A percentile compares a stretch with the other conserved stretches of the same genome.
Evolutionary conservation across 225 moss, liverwort and hornwort species (phyloP).

Genomic region (Physcomitrium patens): DNA sequence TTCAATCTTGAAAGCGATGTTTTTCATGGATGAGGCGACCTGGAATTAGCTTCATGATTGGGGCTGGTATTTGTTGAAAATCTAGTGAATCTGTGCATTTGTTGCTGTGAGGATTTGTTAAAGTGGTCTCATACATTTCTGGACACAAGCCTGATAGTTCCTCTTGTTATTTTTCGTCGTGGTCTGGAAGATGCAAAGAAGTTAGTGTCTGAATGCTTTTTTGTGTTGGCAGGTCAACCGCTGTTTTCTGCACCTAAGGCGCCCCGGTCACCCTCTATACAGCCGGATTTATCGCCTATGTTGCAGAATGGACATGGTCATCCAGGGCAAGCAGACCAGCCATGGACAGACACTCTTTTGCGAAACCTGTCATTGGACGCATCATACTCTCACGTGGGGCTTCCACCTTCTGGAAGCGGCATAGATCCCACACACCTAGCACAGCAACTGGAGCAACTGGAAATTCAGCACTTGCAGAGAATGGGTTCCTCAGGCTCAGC

Average conservation of each 20-base stretch:
- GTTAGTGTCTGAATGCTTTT: constrained; percentile 5
- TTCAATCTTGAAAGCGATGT: no score
- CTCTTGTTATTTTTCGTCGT: not conserved
- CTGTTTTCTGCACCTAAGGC: constrained; percentile 41
- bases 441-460: constrained; percentile 77
- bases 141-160: not conserved
- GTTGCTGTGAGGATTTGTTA: no score
- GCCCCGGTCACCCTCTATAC: constrained; percentile 39
- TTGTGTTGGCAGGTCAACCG: constrained; percentile 37
- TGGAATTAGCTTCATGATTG: no score
- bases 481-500: constrained; percentile 73
- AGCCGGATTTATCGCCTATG: constrained; percentile 46
- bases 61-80: no score
- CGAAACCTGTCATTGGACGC: constrained; percentile 63
- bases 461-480: constrained; percentile 87
- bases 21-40: no score
- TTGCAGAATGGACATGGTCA: constrained; percentile 42
- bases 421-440: constrained; percentile 84
- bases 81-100: not conserved
- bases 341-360: constrained; percentile 79
- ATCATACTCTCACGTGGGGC: constrained; percentile 58
- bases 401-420: constrained; percentile 62
- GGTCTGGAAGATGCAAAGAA: not conserved
- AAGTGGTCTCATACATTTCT: not conserved
- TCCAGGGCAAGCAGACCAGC: constrained; percentile 55